Evolutionary conservation across 306 rosid species (phyloP), one percentile per base, ranked within the genome.

Genomic region (Trifolium fragiferum): DNA sequence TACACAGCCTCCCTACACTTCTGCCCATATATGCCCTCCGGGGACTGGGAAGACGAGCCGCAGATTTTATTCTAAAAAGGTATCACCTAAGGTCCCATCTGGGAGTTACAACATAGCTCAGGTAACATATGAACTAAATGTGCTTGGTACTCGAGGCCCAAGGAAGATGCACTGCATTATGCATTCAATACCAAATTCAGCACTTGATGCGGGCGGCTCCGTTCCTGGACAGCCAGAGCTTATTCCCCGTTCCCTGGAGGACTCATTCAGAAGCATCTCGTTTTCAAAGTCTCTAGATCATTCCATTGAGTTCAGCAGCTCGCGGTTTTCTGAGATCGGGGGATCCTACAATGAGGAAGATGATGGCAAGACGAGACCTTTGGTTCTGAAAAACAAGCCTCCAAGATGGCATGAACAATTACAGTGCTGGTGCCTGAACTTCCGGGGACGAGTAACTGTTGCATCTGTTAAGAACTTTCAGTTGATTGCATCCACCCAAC

Each of bases 101-200:
- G 93, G 98, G 40, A 91, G 90, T 82, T 94, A 87, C 84, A 85
- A 86, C 80, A 89, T 94, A 83, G 98, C 97, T n/a, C 93, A 90
- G 82, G 86, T 94, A 80, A 82, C 91, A 9, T 94, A 94, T 62
- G 98, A 94, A 75, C 72, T 94, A 54, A 94, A 94, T 7, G 98
- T 94, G 66, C 85, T 94, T 1, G 97, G 98, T 32, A 94, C 98
- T 25, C 78, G 98, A 23, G 98, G 98, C 50, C 98, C 98, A 4
- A 81, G 98, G 77, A 89, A 90, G 87, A 88, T 94, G 96, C 96
- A 94, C 32, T 94, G 98, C 80, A 80, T 85, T 7, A 85, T 94
- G 97, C 94, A 89, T 72, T 89, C 98, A 2, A 91, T 94, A 68
- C 98, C 98, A 0, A 75, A 86, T 32, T 84, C 97, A 2, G 83